Evolutionary conservation across 805 yeast genomes (phyloP).

Genomic region (Cyberlindnera mycetangii): DNA sequence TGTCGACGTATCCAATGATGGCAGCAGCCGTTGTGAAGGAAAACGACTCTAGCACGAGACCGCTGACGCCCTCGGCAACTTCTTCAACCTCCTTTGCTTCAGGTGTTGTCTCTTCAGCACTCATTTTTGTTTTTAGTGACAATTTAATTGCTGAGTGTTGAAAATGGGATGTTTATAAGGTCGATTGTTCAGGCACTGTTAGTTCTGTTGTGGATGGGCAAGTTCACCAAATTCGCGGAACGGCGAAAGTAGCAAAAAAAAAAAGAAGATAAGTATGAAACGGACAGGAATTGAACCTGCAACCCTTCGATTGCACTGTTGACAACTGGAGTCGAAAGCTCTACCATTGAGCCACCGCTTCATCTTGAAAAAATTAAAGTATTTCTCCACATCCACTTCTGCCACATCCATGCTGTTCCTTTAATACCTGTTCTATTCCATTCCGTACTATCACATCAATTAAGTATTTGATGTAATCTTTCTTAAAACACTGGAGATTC

Average conservation of each 20-base stretch:
- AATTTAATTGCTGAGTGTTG: no score
- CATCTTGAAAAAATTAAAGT: conserved; percentile 29
- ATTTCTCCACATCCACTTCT: background rate
- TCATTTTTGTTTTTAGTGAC: conserved; percentile 6
- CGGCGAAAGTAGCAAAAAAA: conserved; percentile 4
- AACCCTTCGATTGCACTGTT: conserved; percentile 65
- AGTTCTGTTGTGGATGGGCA: no score
- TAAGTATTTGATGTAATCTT: no score
- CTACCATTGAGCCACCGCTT: conserved; percentile 81
- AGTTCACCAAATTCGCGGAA: background rate
- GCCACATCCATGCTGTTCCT: no score
- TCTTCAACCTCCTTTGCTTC: conserved; percentile 22
- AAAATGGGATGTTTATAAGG: no score
- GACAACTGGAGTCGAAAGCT: conserved; percentile 69
- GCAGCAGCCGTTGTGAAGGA: conserved; percentile 89
- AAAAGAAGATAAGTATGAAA: conserved; percentile 47
- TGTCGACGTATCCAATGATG: conserved; percentile 81
- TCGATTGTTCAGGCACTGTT: background rate
- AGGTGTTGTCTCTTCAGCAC: conserved; percentile 14
- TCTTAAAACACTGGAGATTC: no score
- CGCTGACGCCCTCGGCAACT: conserved; percentile 41
- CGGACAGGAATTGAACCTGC: conserved; percentile 89
- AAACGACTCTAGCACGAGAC: conserved; percentile 72
- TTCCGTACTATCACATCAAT: no score
- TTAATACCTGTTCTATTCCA: no score